Evolutionary conservation across 2,329 filamentous ascomycete species (phyloP).

Genomic region (Camptophora hylomeconis): DNA sequence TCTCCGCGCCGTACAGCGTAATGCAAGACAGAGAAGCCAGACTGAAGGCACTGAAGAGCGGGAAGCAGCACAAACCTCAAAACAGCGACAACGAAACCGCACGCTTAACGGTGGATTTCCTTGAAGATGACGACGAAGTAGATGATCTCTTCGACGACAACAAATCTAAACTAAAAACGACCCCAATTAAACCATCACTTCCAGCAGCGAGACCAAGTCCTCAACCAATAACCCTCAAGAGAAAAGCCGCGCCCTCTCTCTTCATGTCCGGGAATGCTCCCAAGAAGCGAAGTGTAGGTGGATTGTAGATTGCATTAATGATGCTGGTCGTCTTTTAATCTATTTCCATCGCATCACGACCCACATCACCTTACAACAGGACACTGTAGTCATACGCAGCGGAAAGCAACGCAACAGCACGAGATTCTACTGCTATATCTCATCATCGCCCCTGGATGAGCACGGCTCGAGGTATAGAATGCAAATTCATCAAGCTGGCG

Average conservation of each 20-base stretch:
- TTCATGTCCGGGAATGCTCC: too few species aligned
- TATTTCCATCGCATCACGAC: too few species aligned
- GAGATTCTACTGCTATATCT: too few species aligned
- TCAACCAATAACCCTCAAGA: conserved; percentile 6
- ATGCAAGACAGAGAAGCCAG: conserved; percentile 21
- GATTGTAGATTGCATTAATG: too few species aligned
- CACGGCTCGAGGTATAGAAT: too few species aligned
- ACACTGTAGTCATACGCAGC: too few species aligned
- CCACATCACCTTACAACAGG: too few species aligned
- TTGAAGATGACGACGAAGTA: conserved; percentile 12
- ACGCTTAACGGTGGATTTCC: conserved; percentile 11
- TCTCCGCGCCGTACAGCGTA: conserved; percentile 10
- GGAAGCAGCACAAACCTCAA: conserved; percentile 11
- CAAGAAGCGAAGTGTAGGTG: too few species aligned
- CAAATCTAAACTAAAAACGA: conserved; percentile 5
- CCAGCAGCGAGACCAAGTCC: conserved; percentile 8
- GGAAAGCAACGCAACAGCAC: too few species aligned
- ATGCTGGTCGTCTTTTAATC: too few species aligned
- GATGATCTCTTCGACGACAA: conserved; percentile 1
- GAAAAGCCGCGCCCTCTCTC: conserved; percentile 8
- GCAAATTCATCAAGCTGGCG: too few species aligned
- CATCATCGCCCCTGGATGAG: too few species aligned
- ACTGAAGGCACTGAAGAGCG: conserved; percentile 20
- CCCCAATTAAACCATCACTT: conserved; percentile 3
- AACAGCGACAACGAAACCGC: conserved; percentile 2